A percentile compares a stretch with the other conserved stretches of the same genome.
Conservation (phyloP, 495 filamentous ascomycete genomes). For the Collariella sp. region DNA sequence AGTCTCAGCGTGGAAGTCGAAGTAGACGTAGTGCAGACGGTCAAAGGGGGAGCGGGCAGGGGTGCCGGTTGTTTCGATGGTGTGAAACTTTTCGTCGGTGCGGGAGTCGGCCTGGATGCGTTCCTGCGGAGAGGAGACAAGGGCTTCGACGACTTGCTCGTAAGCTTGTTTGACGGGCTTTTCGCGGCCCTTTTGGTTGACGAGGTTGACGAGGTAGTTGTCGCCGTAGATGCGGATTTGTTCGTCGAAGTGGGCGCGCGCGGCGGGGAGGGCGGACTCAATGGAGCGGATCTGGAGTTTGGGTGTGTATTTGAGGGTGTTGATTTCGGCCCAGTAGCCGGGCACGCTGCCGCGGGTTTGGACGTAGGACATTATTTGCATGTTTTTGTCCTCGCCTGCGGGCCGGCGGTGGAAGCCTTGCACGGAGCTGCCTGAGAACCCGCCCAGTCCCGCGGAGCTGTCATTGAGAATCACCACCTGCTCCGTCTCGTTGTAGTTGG, state of each 20-base stretch:
- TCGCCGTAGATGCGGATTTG: conserved; percentile 90
- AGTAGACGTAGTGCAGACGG: conserved; percentile 88
- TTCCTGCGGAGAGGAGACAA: conserved; percentile 63
- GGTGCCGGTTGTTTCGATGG: conserved; percentile 57
- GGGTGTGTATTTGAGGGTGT: conserved; percentile 80
- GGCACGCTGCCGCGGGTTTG: conserved; percentile 94
- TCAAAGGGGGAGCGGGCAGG: conserved; percentile 52
- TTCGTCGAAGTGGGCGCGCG: conserved; percentile 79
- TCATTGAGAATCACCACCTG: conserved; percentile 85
- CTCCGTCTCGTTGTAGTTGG: conserved; percentile 98
- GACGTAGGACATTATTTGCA: conserved; percentile 85
- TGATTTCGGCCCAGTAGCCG: conserved; percentile 91
- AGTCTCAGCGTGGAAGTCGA: conserved; percentile 97
- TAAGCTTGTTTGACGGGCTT: conserved; percentile 81
- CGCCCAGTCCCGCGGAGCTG: conserved; percentile 56
- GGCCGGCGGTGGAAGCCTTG: conserved; percentile 54
- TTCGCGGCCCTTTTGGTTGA: conserved; percentile 91
- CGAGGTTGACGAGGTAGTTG: conserved; percentile 91
- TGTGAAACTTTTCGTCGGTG: conserved; percentile 71
- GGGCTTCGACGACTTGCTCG: conserved; percentile 69
- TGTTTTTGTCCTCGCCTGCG: conserved; percentile 54
- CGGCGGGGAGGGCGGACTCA: conserved; percentile 71
- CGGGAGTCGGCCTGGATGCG: conserved; percentile 44
- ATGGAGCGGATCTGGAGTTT: conserved; percentile 78
- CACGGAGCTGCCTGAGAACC: conserved; percentile 67